Base-by-base conservation (phyloP, 768 basidiomycete species). In the Neoboletus brunneissimus region DNA sequence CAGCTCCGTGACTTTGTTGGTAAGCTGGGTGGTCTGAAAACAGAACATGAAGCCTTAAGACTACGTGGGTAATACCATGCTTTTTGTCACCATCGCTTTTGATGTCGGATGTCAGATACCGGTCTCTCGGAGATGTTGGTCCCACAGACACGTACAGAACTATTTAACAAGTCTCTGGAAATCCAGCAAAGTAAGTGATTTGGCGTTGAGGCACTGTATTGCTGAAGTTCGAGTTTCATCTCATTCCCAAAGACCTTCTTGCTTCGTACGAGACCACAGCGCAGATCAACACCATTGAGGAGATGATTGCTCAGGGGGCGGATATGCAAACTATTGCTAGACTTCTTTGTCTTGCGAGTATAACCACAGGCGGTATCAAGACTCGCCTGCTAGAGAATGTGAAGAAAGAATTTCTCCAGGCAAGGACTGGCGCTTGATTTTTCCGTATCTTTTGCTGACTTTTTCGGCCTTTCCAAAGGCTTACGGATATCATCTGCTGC, bases 1-100 rank as follows among this genome's bases (percentile, higher is more conserved):
- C 92, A 99, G 72, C 77, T 99, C 64, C 83, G 88, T 55, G 92
- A 94, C 67, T 98, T 99, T 73, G 97, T 99, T 20, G 94, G 95
- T 13, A 94, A 91, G 67, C 78, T 99, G 2, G 92, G 94, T 22
- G 93, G 94, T 2, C 75, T 98, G 59, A 93, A 98, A 73, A 84
- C 83, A 18, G 96, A 99, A 66, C 94, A 97, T 62, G 90, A 94
- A 68, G 84, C 91, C 45, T 71, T 98, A 58, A 78, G 89, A 59
- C 77, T 98, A 49, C 96, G 96, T 98, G 68, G 71, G 93, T 56
- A 27, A 38, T 56, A 47, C 27, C 25, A 40, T 37, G 18, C 45
- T 12, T 31, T 43, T 49, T 35, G 25, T 55, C 55, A 29, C 9
- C 8, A 25, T 54, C 51, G 47, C 20, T 48, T 20, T 59, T 35